A percentile compares a stretch with the other conserved stretches of the same genome.
Conservation (phyloP, 2,329 filamentous ascomycete genomes). For the Cadophora malorum region DNA sequence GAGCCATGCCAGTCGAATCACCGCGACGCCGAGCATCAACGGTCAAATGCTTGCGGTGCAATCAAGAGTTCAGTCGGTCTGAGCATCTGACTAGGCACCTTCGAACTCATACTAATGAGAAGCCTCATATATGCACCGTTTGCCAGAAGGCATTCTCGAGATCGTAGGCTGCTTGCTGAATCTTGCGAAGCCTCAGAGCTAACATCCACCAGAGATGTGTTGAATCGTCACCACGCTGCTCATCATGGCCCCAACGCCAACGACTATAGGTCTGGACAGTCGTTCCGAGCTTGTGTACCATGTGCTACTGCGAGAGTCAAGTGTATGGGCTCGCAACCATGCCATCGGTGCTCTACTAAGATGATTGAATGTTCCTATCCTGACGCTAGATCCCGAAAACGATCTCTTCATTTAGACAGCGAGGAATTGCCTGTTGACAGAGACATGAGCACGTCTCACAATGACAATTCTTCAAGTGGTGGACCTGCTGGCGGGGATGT, state of each 20-base stretch:
- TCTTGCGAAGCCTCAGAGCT: neutral
- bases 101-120: slow-evolving; percentile 21
- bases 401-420: neutral
- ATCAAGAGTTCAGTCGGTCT: slow-evolving; percentile 9
- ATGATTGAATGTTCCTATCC: slow-evolving; percentile 12
- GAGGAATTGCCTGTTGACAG: neutral
- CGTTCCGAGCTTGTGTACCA: slow-evolving; percentile 16
- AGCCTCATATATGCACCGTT: neutral
- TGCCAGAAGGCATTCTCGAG: slow-evolving; percentile 13
- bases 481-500: neutral
- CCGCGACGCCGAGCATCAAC: neutral
- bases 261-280: neutral
- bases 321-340: slow-evolving; percentile 14
- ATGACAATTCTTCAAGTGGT: neutral
- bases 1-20: neutral
- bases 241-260: slow-evolving; percentile 6
- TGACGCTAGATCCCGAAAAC: neutral
- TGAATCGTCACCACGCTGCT: slow-evolving; percentile 11
- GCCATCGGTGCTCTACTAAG: slow-evolving; percentile 11
- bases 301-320: slow-evolving; percentile 18
- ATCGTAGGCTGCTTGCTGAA: neutral
- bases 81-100: slow-evolving; percentile 19
- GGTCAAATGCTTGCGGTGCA: slow-evolving; percentile 6
- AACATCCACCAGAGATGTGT: neutral
- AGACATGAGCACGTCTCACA: too few species aligned